Evolutionary conservation across 2,329 filamentous ascomycete genomes (phyloP).

Genomic region (Penicillium sp.): DNA sequence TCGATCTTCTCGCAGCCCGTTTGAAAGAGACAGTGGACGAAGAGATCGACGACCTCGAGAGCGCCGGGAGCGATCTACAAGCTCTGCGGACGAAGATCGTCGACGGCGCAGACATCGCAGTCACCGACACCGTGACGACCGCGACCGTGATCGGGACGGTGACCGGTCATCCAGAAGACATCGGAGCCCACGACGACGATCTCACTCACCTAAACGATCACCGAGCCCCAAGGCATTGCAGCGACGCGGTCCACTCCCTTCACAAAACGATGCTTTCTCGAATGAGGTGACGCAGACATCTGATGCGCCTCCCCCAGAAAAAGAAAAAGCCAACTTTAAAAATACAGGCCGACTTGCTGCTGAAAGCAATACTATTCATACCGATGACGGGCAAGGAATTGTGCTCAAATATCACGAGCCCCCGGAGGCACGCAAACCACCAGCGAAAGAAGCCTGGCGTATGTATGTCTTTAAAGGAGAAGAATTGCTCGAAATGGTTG

Average conservation of each 20-base stretch:
- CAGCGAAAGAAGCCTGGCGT: slow-evolving; percentile 76
- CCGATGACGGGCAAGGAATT: slow-evolving; percentile 58
- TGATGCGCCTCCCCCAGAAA: slow-evolving; percentile 32
- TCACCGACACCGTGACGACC: slow-evolving; percentile 28
- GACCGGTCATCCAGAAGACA: slow-evolving; percentile 23
- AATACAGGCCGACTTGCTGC: slow-evolving; percentile 80
- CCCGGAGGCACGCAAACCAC: slow-evolving; percentile 83
- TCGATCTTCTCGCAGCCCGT: slow-evolving; percentile 28
- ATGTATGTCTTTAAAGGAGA: slow-evolving; percentile 88
- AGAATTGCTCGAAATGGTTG: slow-evolving; percentile 77
- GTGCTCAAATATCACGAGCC: slow-evolving; percentile 96
- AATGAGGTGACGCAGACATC: slow-evolving; percentile 28
- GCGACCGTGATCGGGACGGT: slow-evolving; percentile 22
- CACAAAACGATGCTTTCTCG: slow-evolving; percentile 47
- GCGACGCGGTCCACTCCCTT: slow-evolving; percentile 45
- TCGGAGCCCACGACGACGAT: slow-evolving; percentile 25
- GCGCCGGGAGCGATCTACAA: slow-evolving; percentile 25
- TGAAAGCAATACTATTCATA: slow-evolving; percentile 76
- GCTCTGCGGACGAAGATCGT: slow-evolving; percentile 24
- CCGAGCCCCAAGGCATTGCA: slow-evolving; percentile 28
- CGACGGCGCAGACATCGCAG: slow-evolving; percentile 29
- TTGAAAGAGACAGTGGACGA: slow-evolving; percentile 18
- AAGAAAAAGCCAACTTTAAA: slow-evolving; percentile 85
- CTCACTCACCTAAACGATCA: slow-evolving; percentile 29
- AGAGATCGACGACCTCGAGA: slow-evolving; percentile 24